Percentiles rank a stretch among this genome's conserved stretches.
Conservation (phyloP, 176 grass and related monocot species). For the Zoysia pacifica region DNA sequence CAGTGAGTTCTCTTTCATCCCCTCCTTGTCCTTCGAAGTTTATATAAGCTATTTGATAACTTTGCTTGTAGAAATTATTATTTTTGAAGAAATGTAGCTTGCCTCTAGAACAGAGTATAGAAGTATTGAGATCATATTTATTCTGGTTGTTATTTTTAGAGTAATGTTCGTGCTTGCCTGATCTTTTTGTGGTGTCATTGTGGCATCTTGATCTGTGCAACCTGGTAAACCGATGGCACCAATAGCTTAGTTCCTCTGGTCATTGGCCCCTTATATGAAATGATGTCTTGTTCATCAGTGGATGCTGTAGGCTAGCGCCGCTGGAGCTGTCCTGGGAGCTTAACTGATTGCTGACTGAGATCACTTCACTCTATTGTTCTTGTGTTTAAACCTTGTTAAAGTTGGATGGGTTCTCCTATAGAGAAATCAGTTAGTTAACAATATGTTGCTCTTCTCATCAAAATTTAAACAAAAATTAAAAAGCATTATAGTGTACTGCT, state of each 20-base stretch:
- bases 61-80: neutral
- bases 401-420: neutral
- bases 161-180: neutral
- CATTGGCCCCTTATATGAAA: neutral
- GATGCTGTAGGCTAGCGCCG: neutral
- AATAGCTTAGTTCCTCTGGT: neutral
- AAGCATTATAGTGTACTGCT: neutral
- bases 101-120: neutral
- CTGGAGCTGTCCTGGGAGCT: neutral
- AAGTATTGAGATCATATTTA: constrained; percentile 3
- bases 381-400: neutral
- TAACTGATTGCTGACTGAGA: neutral
- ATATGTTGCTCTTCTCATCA: neutral
- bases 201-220: neutral
- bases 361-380: neutral
- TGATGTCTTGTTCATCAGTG: neutral
- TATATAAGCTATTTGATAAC: neutral
- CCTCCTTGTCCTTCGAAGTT: neutral
- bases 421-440: neutral
- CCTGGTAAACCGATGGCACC: neutral
- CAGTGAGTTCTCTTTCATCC: constrained; percentile 30
- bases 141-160: neutral
- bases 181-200: neutral
- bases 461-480: neutral
- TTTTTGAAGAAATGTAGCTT: constrained; percentile 10